Evolutionary conservation across 352 stramenopile species (phyloP).

Genomic region (Pythium sukuiense): DNA sequence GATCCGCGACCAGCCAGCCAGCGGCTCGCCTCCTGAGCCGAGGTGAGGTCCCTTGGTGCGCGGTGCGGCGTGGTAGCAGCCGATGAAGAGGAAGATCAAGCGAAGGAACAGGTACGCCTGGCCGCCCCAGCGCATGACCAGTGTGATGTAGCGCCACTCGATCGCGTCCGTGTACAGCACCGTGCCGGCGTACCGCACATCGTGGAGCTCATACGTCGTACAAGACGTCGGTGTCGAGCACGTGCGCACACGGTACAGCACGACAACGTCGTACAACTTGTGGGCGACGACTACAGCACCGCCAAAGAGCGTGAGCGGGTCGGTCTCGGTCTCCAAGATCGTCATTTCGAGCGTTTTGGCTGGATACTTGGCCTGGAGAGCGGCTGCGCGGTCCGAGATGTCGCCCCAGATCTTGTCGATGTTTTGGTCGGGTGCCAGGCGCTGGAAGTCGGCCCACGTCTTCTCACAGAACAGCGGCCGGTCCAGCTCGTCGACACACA

Average conservation of each 20-base stretch:
- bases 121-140: constrained; percentile 21
- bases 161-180: constrained; percentile 31
- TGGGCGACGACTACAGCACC: constrained; percentile 28
- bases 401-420: constrained; percentile 37
- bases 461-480: constrained; percentile 32
- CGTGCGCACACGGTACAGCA: constrained; percentile 18
- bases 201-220: constrained; percentile 18
- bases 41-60: neutral
- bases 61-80: constrained; percentile 27
- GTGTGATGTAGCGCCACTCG: constrained; percentile 32
- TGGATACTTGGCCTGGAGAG: constrained; percentile 19
- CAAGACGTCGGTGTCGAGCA: constrained; percentile 8
- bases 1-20: neutral
- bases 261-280: constrained; percentile 30
- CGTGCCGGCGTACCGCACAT: constrained; percentile 25
- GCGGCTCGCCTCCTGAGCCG: too few relatives aligned
- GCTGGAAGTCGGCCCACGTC: constrained; percentile 32
- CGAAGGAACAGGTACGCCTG: constrained; percentile 29
- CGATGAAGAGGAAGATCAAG: constrained; percentile 19
- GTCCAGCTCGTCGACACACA: constrained; percentile 31
- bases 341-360: constrained; percentile 28
- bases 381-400: constrained; percentile 22
- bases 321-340: constrained; percentile 30
- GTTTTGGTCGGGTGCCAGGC: constrained; percentile 12
- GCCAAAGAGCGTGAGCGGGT: constrained; percentile 30